Conservation (phyloP, 306 rosid species). For the Quercus glauca region DNA sequence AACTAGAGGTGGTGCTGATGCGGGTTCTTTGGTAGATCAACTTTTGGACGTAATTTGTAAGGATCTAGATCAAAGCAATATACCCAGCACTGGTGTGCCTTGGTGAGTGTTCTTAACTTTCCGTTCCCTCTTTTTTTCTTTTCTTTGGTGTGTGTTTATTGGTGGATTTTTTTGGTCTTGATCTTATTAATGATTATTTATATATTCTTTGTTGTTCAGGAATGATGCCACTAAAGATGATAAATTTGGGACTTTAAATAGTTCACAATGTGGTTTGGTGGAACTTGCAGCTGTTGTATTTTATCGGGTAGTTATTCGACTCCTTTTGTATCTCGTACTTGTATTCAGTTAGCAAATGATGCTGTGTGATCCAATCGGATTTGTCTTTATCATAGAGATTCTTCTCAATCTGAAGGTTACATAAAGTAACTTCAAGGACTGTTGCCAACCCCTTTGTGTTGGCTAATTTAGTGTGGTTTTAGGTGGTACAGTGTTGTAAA, state of each 20-base stretch:
- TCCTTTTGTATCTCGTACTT: constrained; percentile 4
- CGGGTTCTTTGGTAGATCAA: constrained; percentile 60
- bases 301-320: constrained; percentile 55
- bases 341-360: not conserved
- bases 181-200: constrained; percentile 10
- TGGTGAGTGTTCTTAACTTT: constrained; percentile 46
- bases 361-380: constrained; percentile 3
- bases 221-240: constrained; percentile 74
- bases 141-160: not conserved
- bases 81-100: constrained; percentile 45
- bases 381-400: not conserved
- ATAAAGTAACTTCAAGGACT: not conserved
- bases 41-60: constrained; percentile 78
- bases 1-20: constrained; percentile 60
- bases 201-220: constrained; percentile 44
- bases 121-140: not conserved
- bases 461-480: not conserved
- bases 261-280: constrained; percentile 68
- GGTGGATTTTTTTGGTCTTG: constrained; percentile 18
- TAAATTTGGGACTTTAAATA: constrained; percentile 70
- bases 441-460: not conserved
- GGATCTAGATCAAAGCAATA: constrained; percentile 85
- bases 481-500: too few species aligned
- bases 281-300: constrained; percentile 85
- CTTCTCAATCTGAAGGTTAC: not conserved